Evolutionary conservation across 2,329 filamentous ascomycete species (phyloP).

Genomic region (Calonectria multiphialidica): DNA sequence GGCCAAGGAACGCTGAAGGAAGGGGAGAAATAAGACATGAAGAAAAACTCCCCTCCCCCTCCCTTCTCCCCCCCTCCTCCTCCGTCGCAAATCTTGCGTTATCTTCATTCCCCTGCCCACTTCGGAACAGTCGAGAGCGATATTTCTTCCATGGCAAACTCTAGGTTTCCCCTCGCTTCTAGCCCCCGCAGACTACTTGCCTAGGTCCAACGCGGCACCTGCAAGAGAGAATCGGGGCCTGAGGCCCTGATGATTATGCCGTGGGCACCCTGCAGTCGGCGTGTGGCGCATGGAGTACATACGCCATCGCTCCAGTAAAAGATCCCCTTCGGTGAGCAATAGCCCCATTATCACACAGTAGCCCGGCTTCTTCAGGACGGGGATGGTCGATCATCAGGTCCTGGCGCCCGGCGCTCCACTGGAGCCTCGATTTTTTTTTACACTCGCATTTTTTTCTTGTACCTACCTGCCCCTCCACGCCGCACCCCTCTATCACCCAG

Average conservation of each 20-base stretch:
- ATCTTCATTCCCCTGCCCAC: neutral
- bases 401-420: constrained; percentile 5
- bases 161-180: constrained; percentile 12
- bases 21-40: neutral
- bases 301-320: neutral
- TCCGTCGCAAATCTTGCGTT: constrained; percentile 3
- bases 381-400: constrained; percentile 13
- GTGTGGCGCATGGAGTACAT: neutral
- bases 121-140: constrained; percentile 7
- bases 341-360: constrained; percentile 22
- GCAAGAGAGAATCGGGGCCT: constrained; percentile 4
- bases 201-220: constrained; percentile 2
- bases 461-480: neutral
- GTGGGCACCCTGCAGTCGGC: neutral
- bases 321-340: neutral
- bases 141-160: constrained; percentile 17
- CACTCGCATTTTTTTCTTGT: neutral
- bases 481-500: constrained; percentile 14
- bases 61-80: neutral
- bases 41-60: neutral
- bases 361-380: constrained; percentile 10
- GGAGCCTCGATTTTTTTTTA: constrained; percentile 2
- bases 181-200: constrained; percentile 1
- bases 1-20: neutral
- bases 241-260: constrained; percentile 4